Base-by-base conservation (phyloP, 2,329 filamentous ascomycete species). In the Hypoxylon rubiginosum region DNA sequence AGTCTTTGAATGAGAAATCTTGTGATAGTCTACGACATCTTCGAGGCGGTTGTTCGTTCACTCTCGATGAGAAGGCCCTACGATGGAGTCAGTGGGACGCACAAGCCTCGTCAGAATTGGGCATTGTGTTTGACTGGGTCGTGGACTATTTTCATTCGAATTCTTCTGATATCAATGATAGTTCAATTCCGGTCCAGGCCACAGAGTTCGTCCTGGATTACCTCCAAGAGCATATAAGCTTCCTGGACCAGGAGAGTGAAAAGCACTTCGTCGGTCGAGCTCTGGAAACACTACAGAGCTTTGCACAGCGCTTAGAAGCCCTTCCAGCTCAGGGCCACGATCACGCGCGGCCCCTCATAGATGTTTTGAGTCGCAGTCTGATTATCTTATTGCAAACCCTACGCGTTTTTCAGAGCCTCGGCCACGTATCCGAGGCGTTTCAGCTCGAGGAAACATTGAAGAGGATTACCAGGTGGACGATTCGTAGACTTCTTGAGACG, bases 111-210 rank as follows among this genome's bases (percentile, higher is more conserved):
- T 90, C 88, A 3, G 88, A 91, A 69, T 70, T 90, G 19, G 88
- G 88, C 1, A 80, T 90, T 41, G 76, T 89, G n/a, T 79, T 89
- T 62, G 88, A 91, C 74, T 87, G 83, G 75, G 77, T 90, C 32
- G 74, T 79, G 10, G 86, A 89, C 34, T 79, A 84, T 49, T 62
- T 78, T 36, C 78, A 69, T 52, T 52, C 67, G 9, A 72, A 66
- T 11, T 57, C 54, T 28, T 34, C 58, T 17, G 48, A 62, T 39
- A 24, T 28, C 39, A 74, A 32, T 39, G 74, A 32, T 24, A 49
- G 34, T 57, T 69, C 26, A 60, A 66, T 39, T 71, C 70, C 70
- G 2, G 72, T 77, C 15, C 78, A 78, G 32, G 80, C 81, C 1
- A 74, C 77, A 8, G 74, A 79, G 6, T 88, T 87, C 50, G 70